Percentiles rank a stretch among this genome's conserved stretches.
Evolutionary conservation across 2,329 filamentous ascomycete species (phyloP).

Genomic region (Beauveria rudraprayagi): DNA sequence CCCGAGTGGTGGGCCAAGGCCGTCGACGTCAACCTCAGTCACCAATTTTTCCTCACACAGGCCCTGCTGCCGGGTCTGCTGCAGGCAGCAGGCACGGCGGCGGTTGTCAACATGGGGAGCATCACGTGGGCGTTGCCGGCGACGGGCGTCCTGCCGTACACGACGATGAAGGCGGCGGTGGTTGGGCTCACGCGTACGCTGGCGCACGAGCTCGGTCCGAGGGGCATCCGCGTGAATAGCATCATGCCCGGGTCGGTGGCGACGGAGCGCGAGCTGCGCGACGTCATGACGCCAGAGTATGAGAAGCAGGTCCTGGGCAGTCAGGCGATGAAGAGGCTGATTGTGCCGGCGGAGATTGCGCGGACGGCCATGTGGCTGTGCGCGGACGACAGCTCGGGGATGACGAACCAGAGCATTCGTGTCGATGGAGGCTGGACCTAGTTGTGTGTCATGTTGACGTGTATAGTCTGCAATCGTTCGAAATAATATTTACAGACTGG

Average conservation of each 20-base stretch:
- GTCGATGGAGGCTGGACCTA: slow-evolving; percentile 27
- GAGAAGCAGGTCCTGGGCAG: slow-evolving; percentile 28
- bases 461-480: too few relatives aligned
- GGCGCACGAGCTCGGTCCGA: slow-evolving; percentile 46
- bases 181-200: slow-evolving; percentile 53
- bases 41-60: slow-evolving; percentile 60
- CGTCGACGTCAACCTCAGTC: slow-evolving; percentile 34
- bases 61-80: slow-evolving; percentile 61
- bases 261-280: slow-evolving; percentile 35
- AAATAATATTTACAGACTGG: too few relatives aligned
- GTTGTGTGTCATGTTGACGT: slow-evolving; percentile 27
- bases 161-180: slow-evolving; percentile 49
- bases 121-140: slow-evolving; percentile 43
- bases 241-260: slow-evolving; percentile 42
- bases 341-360: slow-evolving; percentile 36
- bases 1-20: slow-evolving; percentile 28
- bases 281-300: slow-evolving; percentile 35
- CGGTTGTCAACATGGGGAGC: slow-evolving; percentile 48
- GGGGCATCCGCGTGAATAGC: slow-evolving; percentile 41
- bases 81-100: slow-evolving; percentile 55
- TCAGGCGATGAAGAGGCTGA: slow-evolving; percentile 35
- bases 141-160: slow-evolving; percentile 50
- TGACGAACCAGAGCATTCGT: slow-evolving; percentile 34
- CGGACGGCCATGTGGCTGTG: slow-evolving; percentile 37
- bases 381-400: slow-evolving; percentile 37